Base-by-base conservation (phyloP, 2,329 filamentous ascomycete genomes). In the Arthrobotrys entomopaga region DNA sequence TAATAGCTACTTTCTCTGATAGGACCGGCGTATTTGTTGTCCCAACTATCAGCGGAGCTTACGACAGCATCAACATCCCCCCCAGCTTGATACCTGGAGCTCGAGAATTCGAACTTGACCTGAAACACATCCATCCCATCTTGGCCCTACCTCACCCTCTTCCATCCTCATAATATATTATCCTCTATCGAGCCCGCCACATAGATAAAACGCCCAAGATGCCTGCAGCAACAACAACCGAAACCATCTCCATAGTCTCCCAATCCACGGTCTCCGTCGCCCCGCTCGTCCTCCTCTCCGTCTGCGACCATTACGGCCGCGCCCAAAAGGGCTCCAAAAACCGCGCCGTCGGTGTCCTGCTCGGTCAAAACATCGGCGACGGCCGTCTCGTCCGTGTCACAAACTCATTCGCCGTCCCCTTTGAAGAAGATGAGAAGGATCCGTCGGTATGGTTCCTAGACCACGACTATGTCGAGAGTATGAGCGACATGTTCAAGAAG, bases 401-500 rank as follows among this genome's bases (percentile, higher is more conserved):
- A 77, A 99, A 99, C 88, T 97, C 95, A 84, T 99, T 98, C 83
- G 95, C 95, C 81, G 95, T 98, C 52, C 95, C 95, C 0, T 99
- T 99, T 81, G 95, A 99, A 83, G 95, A 99, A 84, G 95, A 99
- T 82, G 95, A 97, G 80, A 97, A 96, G 84, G 93, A 99, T 81
- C 94, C 94, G 2, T 96, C 94, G 40, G 95, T 99, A 81, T 99
- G 95, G 95, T 99, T 98, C 82, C 84, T 99, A 77, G 95, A 99
- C 82, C 95, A 99, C 87, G 98, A 98, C 87, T 99, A 97, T 81
- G 91, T 99, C 82, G 95, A 99, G 84, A 92, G 90, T 79, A 99
- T 99, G 95, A 96, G 95, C 84, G 95, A 98, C 83, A 99, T 99
- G 95, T 99, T 99, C 87, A 99, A 99, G 86, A 98, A 98, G 85